Evolutionary conservation across 2,329 filamentous ascomycete species (phyloP).

Genomic region (Xylariales sp.): DNA sequence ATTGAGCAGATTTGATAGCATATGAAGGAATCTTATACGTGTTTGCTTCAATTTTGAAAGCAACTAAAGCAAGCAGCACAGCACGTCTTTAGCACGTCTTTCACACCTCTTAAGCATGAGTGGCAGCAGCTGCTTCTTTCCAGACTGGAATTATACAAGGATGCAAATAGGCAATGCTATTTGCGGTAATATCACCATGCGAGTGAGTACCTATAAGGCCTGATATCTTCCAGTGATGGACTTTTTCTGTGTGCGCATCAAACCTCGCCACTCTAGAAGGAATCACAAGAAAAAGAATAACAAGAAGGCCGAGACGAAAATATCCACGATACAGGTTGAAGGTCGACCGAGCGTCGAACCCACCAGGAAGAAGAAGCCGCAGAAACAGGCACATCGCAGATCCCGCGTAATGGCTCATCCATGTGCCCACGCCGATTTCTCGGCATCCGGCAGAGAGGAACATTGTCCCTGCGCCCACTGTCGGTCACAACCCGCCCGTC

Average conservation of each 20-base stretch:
- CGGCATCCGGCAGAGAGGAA: neutral
- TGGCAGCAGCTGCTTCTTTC: neutral
- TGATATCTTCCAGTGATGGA: conserved; percentile 23
- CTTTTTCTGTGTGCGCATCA: conserved; percentile 31
- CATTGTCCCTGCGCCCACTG: conserved; percentile 3
- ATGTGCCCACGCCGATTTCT: neutral
- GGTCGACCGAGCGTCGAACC: neutral
- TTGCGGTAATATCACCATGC: neutral
- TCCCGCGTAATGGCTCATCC: conserved; percentile 16
- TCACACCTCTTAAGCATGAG: neutral
- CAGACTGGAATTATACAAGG: neutral
- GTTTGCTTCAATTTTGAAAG: conserved; percentile 30
- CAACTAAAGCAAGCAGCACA: conserved; percentile 6
- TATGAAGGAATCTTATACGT: too few species aligned
- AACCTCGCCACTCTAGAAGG: conserved; percentile 21
- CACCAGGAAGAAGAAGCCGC: neutral
- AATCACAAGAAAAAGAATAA: conserved; percentile 2
- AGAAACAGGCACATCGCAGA: neutral
- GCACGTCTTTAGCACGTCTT: neutral
- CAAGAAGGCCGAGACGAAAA: conserved; percentile 7
- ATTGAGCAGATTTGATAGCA: conserved; percentile 1
- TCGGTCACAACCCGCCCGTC: neutral
- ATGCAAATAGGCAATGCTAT: neutral
- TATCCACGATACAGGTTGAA: neutral
- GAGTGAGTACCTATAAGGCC: neutral